Evolutionary conservation across 805 yeast genomes (phyloP), one percentile per base, ranked within the genome.

Genomic region (Kodamaea fukazawae): DNA sequence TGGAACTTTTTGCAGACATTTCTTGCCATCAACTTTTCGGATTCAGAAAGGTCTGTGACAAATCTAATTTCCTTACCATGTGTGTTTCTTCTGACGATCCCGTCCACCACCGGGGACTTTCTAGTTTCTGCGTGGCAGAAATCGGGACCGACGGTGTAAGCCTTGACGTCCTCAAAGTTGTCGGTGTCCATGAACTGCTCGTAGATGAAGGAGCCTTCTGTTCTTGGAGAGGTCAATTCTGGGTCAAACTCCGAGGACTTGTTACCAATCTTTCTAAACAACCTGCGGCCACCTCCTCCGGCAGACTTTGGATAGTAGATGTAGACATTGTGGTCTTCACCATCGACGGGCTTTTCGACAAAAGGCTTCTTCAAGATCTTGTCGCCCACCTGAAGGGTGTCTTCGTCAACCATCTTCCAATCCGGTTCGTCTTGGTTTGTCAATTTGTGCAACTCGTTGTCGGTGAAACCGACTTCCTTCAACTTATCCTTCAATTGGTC

Each of bases 91-190:
- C 97, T 76, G 17, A 93, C 99, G 42, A 93, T 86, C 34, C 99
- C 99, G 65, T 93, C 99, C n/a, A 93, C 99, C 3, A 93, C 99
- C 1, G 99, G 99, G 0, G 96, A 88, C 61, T 93, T 93, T 55
- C 99, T 76, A 1, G 99, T 93, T 58, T 93, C 99, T 0, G 99
- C 99, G 61, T 93, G 99, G 59, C 99, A 93, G 56, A 77, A 93
- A 13, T 69, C 69, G 2, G 83, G 79, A 1, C 99, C 98, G 3
- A 93, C 98, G 1, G 99, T 93, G 61, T 93, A 93, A 0, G 98
- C 98, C 65, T 93, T 93, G 46, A 93, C 99, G 62, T 93, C 99
- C 65, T 93, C 99, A 55, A 89, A 90, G 58, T 93, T 93, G 61
- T 93, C 97, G 2, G 99, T 91, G 58, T 93, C 97, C 91, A 93